phyloP scores from a whole-genome alignment of 495 filamentous ascomycete genomes.

The Podospora anserina region DNA sequence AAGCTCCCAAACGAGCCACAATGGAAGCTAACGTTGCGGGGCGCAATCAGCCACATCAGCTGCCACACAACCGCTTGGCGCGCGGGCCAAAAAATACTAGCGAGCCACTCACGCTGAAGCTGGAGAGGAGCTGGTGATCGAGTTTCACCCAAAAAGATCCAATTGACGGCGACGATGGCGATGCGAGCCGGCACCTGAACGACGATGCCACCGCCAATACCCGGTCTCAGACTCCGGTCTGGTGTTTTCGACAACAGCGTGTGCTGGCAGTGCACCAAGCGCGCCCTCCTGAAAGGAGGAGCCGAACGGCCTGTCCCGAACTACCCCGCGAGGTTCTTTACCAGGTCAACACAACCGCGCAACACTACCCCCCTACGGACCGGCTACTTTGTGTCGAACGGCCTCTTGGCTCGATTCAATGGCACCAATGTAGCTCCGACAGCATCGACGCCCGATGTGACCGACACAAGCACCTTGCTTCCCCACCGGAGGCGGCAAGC shows the following conservation, averaged over 20 bases:
- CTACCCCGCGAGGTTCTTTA: slow-evolving; percentile 22
- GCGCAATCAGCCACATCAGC: slow-evolving; percentile 13
- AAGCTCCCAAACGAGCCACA: not conserved
- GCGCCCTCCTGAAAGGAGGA: slow-evolving; percentile 18
- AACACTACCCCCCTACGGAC: slow-evolving; percentile 28
- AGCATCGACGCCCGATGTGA: slow-evolving; percentile 5
- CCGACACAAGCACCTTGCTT: slow-evolving; percentile 27
- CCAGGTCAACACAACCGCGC: slow-evolving; percentile 23
- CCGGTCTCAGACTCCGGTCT: slow-evolving; percentile 20
- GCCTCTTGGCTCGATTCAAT: slow-evolving; percentile 32
- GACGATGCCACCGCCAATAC: slow-evolving; percentile 35
- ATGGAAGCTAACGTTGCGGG: not conserved
- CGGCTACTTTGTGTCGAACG: slow-evolving; percentile 44
- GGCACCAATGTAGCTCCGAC: slow-evolving; percentile 17
- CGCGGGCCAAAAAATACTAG: slow-evolving; percentile 3
- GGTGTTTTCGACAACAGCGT: slow-evolving; percentile 23
- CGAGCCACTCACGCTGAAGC: not conserved
- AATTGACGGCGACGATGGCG: slow-evolving; percentile 27
- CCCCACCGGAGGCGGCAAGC: slow-evolving; percentile 45
- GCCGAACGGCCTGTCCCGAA: not conserved
- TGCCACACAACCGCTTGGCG: slow-evolving; percentile 6
- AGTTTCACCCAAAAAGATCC: slow-evolving; percentile 3
- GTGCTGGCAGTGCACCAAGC: slow-evolving; percentile 31
- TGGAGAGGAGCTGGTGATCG: slow-evolving; percentile 18
- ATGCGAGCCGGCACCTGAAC: slow-evolving; percentile 28